phyloP scores from a whole-genome alignment of 2,329 filamentous ascomycete genomes.

The Zasmidium citrigriseum region DNA sequence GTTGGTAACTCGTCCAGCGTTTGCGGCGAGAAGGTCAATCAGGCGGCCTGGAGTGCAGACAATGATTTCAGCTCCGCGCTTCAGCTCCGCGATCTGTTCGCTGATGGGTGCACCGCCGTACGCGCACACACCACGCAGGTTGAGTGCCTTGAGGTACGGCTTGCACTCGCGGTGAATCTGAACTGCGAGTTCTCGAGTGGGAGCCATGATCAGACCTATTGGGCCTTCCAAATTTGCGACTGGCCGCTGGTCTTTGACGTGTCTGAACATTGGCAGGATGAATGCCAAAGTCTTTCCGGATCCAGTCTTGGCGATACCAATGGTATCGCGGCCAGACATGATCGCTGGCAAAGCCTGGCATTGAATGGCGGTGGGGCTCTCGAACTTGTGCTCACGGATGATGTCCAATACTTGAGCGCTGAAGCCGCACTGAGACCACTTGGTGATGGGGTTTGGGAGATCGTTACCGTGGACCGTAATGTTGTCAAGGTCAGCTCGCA shows the following conservation, averaged over 20 bases:
- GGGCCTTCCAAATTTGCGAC: conserved; percentile 84
- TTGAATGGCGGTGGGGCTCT: conserved; percentile 90
- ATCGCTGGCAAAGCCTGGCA: conserved; percentile 91
- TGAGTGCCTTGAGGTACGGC: conserved; percentile 85
- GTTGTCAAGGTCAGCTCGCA: conserved; percentile 86
- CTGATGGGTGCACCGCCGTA: conserved; percentile 96
- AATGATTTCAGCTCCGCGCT: conserved; percentile 91
- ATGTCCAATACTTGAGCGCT: conserved; percentile 85
- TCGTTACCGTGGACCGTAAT: conserved; percentile 91
- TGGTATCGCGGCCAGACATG: conserved; percentile 93
- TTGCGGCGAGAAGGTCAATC: conserved; percentile 92
- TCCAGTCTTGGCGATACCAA: conserved; percentile 95
- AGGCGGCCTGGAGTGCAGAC: conserved; percentile 94
- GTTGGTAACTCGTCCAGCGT: conserved; percentile 91
- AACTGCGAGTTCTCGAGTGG: conserved; percentile 87
- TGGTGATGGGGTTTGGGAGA: conserved; percentile 89
- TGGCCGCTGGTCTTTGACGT: conserved; percentile 89
- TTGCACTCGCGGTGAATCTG: conserved; percentile 96
- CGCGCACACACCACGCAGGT: conserved; percentile 83
- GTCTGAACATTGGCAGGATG: conserved; percentile 92
- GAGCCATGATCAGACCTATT: conserved; percentile 85
- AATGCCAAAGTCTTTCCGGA: conserved; percentile 98
- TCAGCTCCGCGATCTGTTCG: conserved; percentile 94
- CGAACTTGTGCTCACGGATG: conserved; percentile 77
- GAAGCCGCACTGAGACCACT: conserved; percentile 94